Percentiles rank a stretch among this genome's conserved stretches.
phyloP scores from a whole-genome alignment of 345 rosid species.

The Eutrema heterophyllum region DNA sequence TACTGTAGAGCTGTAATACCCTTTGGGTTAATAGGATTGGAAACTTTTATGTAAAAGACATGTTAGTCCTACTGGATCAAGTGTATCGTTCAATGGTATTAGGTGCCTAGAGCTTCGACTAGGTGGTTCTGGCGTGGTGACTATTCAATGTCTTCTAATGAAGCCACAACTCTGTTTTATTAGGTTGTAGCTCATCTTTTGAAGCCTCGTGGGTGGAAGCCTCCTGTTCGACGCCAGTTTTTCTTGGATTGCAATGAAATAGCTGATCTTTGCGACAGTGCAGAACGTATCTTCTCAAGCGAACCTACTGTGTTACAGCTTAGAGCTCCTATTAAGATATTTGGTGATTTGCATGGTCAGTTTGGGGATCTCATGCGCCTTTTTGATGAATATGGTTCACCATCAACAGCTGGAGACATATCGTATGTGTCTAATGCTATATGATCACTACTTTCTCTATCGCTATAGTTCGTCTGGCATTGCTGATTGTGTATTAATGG shows the following conservation, averaged over 20 bases:
- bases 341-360: slow-evolving; percentile 96
- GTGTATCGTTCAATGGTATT: not conserved
- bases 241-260: slow-evolving; percentile 92
- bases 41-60: not conserved
- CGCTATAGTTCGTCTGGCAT: slow-evolving; percentile 4
- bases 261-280: slow-evolving; percentile 86
- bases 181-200: slow-evolving; percentile 84
- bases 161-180: not conserved
- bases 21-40: not conserved
- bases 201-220: slow-evolving; percentile 97
- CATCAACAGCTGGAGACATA: slow-evolving; percentile 99
- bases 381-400: slow-evolving; percentile 95
- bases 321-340: slow-evolving; percentile 82
- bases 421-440: slow-evolving; percentile 50
- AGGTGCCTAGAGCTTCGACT: not conserved
- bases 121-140: not conserved
- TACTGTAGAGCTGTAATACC: not conserved
- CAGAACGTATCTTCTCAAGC: slow-evolving; percentile 74
- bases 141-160: slow-evolving; percentile 4
- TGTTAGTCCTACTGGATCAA: not conserved
- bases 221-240: slow-evolving; percentile 86
- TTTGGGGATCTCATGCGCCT: slow-evolving; percentile 99
- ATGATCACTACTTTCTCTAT: not conserved
- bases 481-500: slow-evolving; percentile 17
- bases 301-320: slow-evolving; percentile 89